These are phyloP conservation scores for Ceratobasidium sp. DNA, from an alignment of 1,284 basidiomycete genomes.

Conservation along the genomic window DNA sequence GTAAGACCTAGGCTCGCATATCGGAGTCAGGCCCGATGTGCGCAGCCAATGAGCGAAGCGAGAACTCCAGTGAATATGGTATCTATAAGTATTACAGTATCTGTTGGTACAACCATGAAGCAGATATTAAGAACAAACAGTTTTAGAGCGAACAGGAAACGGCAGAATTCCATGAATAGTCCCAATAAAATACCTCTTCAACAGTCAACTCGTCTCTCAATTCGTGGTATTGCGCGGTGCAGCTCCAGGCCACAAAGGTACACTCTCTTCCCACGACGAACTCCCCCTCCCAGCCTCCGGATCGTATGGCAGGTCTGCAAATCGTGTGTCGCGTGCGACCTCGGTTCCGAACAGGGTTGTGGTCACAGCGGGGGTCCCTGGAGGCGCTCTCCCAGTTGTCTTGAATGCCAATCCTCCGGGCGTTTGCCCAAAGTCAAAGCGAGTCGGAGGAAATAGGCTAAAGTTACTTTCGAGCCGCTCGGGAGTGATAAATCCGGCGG, in stretches of 20 bases:
- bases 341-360: constrained; percentile 37
- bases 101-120: constrained; percentile 26
- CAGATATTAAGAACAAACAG: neutral
- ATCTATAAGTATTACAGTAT: constrained; percentile 18
- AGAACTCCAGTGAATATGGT: constrained; percentile 3
- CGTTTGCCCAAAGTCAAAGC: constrained; percentile 25
- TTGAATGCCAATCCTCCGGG: constrained; percentile 36
- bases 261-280: constrained; percentile 29
- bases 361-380: constrained; percentile 27
- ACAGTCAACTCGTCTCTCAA: neutral
- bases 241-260: constrained; percentile 5
- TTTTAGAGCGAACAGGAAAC: constrained; percentile 4
- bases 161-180: constrained; percentile 13
- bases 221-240: neutral
- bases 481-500: constrained; percentile 25
- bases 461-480: constrained; percentile 26
- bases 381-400: constrained; percentile 23
- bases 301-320: constrained; percentile 39
- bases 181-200: constrained; percentile 4
- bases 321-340: constrained; percentile 28
- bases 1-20: neutral
- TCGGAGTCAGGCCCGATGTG: constrained; percentile 19
- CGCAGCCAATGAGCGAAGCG: constrained; percentile 17
- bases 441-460: constrained; percentile 17
- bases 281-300: constrained; percentile 14